Evolutionary conservation across 2,329 filamentous ascomycete genomes (phyloP), one percentile per base, ranked within the genome.

Genomic region (Neurospora crassa): DNA sequence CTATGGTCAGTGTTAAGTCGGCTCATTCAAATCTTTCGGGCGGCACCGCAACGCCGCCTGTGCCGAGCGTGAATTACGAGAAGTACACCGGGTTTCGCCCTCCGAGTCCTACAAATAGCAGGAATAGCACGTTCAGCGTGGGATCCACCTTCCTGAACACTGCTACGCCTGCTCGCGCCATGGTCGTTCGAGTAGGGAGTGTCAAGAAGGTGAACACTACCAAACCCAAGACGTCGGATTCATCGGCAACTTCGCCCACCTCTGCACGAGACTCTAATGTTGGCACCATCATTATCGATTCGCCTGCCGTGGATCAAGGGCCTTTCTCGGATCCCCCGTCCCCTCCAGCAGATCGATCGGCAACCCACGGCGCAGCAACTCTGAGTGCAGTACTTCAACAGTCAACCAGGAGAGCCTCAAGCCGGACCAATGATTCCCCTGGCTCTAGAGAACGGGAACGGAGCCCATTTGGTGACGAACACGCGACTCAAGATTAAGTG

Each of bases 1-100:
- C 93, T 43, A 91, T 98, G 78, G 94, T 99, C 79, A 97, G 93
- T 77, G 94, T 99, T 75, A 96, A 93, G 81, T 91, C 92, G 7
- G 85, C 82, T 71, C 87, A 86, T 24, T 85, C 84, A 71, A 88
- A 83, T 76, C 85, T 81, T 69, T 84, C 86, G 41, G 83, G 80
- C 40, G 81, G 84, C 71, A 81, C 84, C 68, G 78, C 82, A 68
- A 83, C 91, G 20, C 92, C 93, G 3, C 92, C 92, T 0, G 90
- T 95, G 6, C 92, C 92, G 7, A 83, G 84, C 71, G 89, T 96
- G 76, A 90, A 94, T 76, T 88, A 86, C 74, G 86, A 86, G 73
- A 88, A 85, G 78, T 90, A 88, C 77, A 84, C 81, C 43, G 76
- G 71, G 76, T 76, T 59, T 76, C 83, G 81, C 72, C 88, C 84